phyloP scores from a whole-genome alignment of 164 flowering plant species.

The Euptelea pleiosperma region DNA sequence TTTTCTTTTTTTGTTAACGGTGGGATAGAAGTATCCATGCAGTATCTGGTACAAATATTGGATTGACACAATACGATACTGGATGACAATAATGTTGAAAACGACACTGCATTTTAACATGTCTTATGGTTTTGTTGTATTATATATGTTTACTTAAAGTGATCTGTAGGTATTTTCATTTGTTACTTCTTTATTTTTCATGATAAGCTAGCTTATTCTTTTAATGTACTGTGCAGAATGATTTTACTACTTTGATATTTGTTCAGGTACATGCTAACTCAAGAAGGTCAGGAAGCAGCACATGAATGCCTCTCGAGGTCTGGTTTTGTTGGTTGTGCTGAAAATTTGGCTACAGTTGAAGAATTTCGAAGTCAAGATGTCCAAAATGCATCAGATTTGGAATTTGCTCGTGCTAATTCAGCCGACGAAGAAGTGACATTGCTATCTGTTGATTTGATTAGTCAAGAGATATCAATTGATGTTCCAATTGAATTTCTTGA shows the following conservation, averaged over 20 bases:
- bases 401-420: slow-evolving; percentile 17
- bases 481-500: slow-evolving; percentile 51
- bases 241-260: slow-evolving; percentile 6
- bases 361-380: slow-evolving; percentile 16
- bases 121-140: too few relatives aligned
- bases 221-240: too few relatives aligned
- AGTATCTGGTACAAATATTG: too few relatives aligned
- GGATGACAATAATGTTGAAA: too few relatives aligned
- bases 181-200: too few relatives aligned
- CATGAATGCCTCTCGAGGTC: slow-evolving; percentile 75
- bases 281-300: slow-evolving; percentile 73
- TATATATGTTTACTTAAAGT: too few relatives aligned
- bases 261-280: slow-evolving; percentile 81
- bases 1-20: too few relatives aligned
- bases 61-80: too few relatives aligned
- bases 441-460: slow-evolving; percentile 16
- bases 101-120: too few relatives aligned
- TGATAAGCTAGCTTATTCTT: too few relatives aligned
- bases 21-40: too few relatives aligned
- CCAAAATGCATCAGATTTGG: slow-evolving; percentile 20
- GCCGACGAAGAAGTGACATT: slow-evolving; percentile 21
- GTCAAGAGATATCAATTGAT: slow-evolving; percentile 33
- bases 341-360: slow-evolving; percentile 16
- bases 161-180: too few relatives aligned
- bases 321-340: slow-evolving; percentile 44